Conservation (phyloP, 306 rosid genomes). For the Gillenia trifoliata region DNA sequence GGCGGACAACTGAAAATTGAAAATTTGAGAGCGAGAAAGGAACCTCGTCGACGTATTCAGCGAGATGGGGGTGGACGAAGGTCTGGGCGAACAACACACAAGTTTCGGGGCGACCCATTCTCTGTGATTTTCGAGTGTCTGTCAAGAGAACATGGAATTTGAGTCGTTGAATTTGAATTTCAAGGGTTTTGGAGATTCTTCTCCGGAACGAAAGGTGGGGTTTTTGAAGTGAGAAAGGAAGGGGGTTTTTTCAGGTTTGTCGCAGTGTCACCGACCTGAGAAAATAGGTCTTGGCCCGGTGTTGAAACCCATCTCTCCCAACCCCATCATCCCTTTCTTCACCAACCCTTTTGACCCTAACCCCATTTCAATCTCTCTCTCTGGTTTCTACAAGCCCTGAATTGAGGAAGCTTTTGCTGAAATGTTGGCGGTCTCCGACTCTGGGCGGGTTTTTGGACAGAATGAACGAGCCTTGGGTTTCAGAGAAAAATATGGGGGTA, state of each 20-base stretch:
- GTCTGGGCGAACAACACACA: constrained; percentile 81
- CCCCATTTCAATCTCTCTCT: too few species aligned
- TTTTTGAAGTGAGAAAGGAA: neutral
- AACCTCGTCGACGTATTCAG: constrained; percentile 98
- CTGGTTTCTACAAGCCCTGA: too few species aligned
- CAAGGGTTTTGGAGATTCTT: constrained; percentile 35
- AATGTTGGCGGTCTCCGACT: too few species aligned
- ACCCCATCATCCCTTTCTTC: too few species aligned
- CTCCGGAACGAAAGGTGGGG: neutral
- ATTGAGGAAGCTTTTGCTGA: too few species aligned
- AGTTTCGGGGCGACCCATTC: constrained; percentile 95
- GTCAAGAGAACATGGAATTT: constrained; percentile 22
- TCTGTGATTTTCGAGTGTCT: constrained; percentile 2
- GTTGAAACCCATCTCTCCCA: too few species aligned
- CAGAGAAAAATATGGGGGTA: too few species aligned
- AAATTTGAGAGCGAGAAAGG: neutral
- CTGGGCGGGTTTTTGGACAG: too few species aligned
- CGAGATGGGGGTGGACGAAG: constrained; percentile 86
- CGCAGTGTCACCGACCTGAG: constrained; percentile 3
- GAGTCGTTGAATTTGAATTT: constrained; percentile 1
- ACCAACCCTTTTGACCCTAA: too few species aligned
- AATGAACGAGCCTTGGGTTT: too few species aligned
- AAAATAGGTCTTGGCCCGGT: neutral
- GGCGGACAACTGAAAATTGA: neutral
- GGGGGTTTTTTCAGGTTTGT: neutral